These are phyloP conservation scores for Aureoboletus auriporus DNA, from an alignment of 768 basidiomycete species.

Conservation along the genomic window DNA sequence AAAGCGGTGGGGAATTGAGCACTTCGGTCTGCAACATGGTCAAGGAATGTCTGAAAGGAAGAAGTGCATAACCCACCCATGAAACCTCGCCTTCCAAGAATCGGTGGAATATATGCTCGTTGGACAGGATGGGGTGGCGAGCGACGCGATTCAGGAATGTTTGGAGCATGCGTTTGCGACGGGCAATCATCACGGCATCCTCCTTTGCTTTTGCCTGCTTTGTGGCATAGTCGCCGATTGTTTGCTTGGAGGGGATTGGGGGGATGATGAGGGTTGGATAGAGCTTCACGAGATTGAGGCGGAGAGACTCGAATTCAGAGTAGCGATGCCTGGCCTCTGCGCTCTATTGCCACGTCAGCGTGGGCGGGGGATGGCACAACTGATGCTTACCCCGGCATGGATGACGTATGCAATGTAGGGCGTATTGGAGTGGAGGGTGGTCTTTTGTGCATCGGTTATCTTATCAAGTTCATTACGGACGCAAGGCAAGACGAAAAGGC, in stretches of 20 bases:
- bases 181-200: conserved; percentile 85
- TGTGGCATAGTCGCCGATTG: conserved; percentile 92
- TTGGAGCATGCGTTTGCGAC: conserved; percentile 91
- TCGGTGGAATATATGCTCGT: conserved; percentile 93
- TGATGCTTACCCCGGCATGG: conserved; percentile 65
- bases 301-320: conserved; percentile 95
- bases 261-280: conserved; percentile 97
- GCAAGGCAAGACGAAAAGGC: neutral
- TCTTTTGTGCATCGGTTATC: conserved; percentile 97
- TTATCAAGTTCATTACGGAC: conserved; percentile 32
- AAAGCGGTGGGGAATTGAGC: conserved; percentile 86
- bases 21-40: conserved; percentile 69
- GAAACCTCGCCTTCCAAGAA: conserved; percentile 96
- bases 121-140: conserved; percentile 90
- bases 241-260: conserved; percentile 96
- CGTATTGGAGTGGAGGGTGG: conserved; percentile 78
- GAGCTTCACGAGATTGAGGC: conserved; percentile 75
- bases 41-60: neutral
- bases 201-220: conserved; percentile 97
- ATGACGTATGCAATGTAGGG: conserved; percentile 96
- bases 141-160: conserved; percentile 91
- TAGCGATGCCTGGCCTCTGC: conserved; percentile 86
- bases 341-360: conserved; percentile 43
- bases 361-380: conserved; percentile 6
- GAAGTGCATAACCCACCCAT: conserved; percentile 58